These are phyloP conservation scores for Ehretia macrophylla DNA, from an alignment of 257 asterid genomes.

Conservation along the genomic window DNA sequence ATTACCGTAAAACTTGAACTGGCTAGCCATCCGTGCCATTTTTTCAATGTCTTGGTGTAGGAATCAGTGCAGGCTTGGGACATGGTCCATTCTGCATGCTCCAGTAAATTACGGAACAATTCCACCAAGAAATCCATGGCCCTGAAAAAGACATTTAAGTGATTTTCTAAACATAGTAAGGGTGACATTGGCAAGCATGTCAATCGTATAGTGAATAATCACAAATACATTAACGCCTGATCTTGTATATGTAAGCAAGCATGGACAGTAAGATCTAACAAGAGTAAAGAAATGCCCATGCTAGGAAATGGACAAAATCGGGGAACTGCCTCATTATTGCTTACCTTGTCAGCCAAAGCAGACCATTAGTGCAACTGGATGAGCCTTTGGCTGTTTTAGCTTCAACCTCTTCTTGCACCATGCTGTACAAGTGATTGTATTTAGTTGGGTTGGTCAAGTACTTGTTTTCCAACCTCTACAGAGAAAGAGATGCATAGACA, in stretches of 20 bases:
- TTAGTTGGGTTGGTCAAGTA: conserved; percentile 65
- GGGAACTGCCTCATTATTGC: conserved; percentile 8
- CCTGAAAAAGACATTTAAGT: conserved; percentile 34
- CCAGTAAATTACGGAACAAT: conserved; percentile 64
- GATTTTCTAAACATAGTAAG: neutral
- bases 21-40: conserved; percentile 98
- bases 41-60: conserved; percentile 71
- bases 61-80: conserved; percentile 86
- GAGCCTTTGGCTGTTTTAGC: conserved; percentile 90
- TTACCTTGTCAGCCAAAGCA: conserved; percentile 97
- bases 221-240: too few species aligned
- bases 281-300: neutral
- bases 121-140: conserved; percentile 96
- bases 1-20: conserved; percentile 87
- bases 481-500: conserved; percentile 3
- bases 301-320: conserved; percentile 1
- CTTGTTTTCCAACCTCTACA: conserved; percentile 86
- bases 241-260: too few species aligned
- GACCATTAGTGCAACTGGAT: conserved; percentile 96
- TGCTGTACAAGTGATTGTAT: conserved; percentile 62
- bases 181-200: neutral
- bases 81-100: conserved; percentile 88
- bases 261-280: too few species aligned
- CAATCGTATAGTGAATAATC: too few species aligned
- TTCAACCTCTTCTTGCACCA: conserved; percentile 90